A percentile compares a stretch with the other conserved stretches of the same genome.
Conservation (phyloP, 768 basidiomycete genomes). For the Auricularia cornea region DNA sequence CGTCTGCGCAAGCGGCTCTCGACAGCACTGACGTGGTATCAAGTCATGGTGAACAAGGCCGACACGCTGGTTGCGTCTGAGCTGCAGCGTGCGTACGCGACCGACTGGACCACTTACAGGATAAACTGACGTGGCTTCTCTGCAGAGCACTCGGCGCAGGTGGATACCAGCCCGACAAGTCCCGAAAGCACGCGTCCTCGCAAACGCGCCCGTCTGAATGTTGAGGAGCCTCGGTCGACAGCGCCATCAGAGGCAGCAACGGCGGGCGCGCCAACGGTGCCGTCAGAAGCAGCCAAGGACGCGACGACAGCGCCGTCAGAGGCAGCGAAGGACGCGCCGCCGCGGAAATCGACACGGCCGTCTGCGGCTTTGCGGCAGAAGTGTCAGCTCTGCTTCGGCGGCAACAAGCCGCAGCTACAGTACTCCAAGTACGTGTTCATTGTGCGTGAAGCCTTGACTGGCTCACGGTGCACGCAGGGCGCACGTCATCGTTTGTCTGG, state of each 20-base stretch:
- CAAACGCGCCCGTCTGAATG: too few relatives aligned
- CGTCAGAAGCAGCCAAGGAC: too few relatives aligned
- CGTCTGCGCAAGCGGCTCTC: not conserved
- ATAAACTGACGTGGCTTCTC: not conserved
- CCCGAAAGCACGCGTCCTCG: too few relatives aligned
- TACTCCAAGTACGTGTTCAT: not conserved
- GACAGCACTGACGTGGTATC: not conserved
- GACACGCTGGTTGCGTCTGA: not conserved
- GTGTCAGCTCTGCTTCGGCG: not conserved
- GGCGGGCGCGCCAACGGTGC: too few relatives aligned
- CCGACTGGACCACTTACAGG: too few relatives aligned
- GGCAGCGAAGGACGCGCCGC: too few relatives aligned
- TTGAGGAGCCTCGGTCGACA: too few relatives aligned
- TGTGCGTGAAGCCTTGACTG: not conserved
- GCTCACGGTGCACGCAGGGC: not conserved
- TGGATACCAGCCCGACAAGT: too few relatives aligned
- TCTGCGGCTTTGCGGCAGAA: not conserved
- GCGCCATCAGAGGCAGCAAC: too few relatives aligned
- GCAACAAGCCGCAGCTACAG: not conserved
- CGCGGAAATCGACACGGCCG: too few relatives aligned
- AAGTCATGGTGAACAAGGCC: not conserved
- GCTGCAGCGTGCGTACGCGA: not conserved
- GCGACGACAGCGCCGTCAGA: too few relatives aligned
- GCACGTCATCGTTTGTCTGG: constrained; percentile 24
- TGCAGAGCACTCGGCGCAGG: too few relatives aligned